phyloP scores from a whole-genome alignment of 768 basidiomycete species.

The Mycena galopus region DNA sequence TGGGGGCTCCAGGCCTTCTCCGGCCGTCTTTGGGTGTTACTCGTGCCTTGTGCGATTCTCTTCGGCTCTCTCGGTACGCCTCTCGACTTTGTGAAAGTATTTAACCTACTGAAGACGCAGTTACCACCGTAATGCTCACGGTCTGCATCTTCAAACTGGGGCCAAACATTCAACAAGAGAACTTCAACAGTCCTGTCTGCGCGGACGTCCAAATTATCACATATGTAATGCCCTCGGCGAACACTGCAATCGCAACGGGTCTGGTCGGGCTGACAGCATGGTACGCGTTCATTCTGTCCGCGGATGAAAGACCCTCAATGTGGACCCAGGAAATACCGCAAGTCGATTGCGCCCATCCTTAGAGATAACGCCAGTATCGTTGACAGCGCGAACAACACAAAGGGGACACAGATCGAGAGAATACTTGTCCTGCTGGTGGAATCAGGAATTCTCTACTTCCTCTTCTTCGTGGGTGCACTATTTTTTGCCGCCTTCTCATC shows the following conservation, averaged over 20 bases:
- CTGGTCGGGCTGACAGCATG: background rate
- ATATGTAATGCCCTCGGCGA: background rate
- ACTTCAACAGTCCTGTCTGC: background rate
- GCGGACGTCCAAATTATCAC: background rate
- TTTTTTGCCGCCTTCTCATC: background rate
- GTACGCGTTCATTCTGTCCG: background rate
- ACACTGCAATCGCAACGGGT: background rate
- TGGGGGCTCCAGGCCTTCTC: constrained; percentile 4
- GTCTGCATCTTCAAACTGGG: background rate
- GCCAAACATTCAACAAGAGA: background rate
- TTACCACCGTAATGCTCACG: background rate
- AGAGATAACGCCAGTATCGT: background rate
- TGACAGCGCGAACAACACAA: background rate
- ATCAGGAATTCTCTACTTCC: constrained; percentile 21
- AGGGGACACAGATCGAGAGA: constrained; percentile 1
- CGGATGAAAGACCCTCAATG: background rate
- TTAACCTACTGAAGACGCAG: background rate
- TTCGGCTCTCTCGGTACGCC: constrained; percentile 3
- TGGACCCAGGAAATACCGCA: constrained; percentile 13
- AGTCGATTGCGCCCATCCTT: background rate
- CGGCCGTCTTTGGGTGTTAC: background rate
- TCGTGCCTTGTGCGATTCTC: background rate
- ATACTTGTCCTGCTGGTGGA: constrained; percentile 19
- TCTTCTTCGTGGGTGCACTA: constrained; percentile 18
- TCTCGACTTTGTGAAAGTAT: background rate